Evolutionary conservation across 129 eudicot genomes (phyloP).

Genomic region (Apium graveolens): DNA sequence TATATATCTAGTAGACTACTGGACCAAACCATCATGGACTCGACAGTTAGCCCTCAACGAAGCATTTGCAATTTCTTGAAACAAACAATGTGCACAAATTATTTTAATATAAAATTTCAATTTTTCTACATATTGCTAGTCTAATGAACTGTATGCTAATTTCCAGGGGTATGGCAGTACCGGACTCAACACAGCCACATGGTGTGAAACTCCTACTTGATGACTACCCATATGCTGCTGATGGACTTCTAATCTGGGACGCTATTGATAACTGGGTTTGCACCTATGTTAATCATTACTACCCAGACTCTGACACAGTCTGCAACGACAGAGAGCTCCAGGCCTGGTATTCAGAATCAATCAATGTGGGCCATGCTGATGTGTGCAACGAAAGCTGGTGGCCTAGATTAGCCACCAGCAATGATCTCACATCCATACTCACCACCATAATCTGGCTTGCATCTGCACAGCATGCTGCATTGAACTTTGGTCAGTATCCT

Average conservation of each 20-base stretch:
- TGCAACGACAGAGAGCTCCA: slow-evolving; percentile 83
- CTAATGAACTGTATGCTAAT: slow-evolving; percentile 8
- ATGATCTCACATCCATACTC: slow-evolving; percentile 58
- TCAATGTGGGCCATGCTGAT: slow-evolving; percentile 91
- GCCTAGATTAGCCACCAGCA: slow-evolving; percentile 57
- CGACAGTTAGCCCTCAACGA: not conserved
- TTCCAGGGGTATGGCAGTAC: slow-evolving; percentile 88
- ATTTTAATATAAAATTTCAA: not conserved
- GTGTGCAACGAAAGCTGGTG: slow-evolving; percentile 69
- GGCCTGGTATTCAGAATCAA: slow-evolving; percentile 89
- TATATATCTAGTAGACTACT: not conserved
- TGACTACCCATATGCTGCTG: slow-evolving; percentile 94
- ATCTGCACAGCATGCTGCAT: slow-evolving; percentile 95
- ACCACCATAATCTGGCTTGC: slow-evolving; percentile 94
- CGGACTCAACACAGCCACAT: slow-evolving; percentile 72
- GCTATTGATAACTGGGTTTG: slow-evolving; percentile 74
- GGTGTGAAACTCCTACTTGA: slow-evolving; percentile 72
- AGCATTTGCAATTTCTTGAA: not conserved
- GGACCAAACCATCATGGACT: not conserved
- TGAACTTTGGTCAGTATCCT: slow-evolving; percentile 95
- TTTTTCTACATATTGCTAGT: not conserved
- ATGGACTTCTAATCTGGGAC: slow-evolving; percentile 87
- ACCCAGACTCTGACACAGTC: slow-evolving; percentile 53
- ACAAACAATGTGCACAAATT: not conserved
- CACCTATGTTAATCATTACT: slow-evolving; percentile 64